Percentiles rank a stretch among this genome's conserved stretches.
Evolutionary conservation across 176 grass and related monocot species (phyloP).

Genomic region (Sorghum bicolor): DNA sequence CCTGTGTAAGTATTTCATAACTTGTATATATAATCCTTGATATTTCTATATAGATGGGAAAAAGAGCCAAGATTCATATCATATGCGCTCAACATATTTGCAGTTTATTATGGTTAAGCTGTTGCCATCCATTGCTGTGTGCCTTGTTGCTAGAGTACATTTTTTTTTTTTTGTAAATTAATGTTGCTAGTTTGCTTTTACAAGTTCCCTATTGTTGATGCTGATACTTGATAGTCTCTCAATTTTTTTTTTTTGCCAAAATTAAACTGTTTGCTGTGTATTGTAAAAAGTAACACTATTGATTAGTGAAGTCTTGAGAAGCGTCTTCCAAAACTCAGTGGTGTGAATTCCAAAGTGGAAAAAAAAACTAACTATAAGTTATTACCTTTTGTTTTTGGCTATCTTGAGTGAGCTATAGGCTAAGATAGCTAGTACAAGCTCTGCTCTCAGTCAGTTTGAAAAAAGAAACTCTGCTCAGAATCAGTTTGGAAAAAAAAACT

Average conservation of each 20-base stretch:
- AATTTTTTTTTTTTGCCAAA: neutral
- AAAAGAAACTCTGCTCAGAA: too few species aligned
- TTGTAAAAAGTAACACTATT: neutral
- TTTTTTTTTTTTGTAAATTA: neutral
- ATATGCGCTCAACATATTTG: neutral
- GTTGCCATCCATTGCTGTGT: neutral
- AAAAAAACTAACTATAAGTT: neutral
- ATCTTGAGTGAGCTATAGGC: neutral
- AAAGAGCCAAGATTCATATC: neutral
- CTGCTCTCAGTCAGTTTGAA: too few species aligned
- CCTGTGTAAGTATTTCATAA: conserved; percentile 64
- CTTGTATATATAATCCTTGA: neutral
- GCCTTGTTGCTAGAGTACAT: neutral
- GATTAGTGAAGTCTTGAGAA: neutral
- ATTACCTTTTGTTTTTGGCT: neutral
- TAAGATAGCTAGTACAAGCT: neutral
- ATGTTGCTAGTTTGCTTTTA: neutral
- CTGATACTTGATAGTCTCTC: neutral
- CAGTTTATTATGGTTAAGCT: neutral
- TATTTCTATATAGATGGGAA: neutral
- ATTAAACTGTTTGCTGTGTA: neutral
- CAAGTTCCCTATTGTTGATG: neutral
- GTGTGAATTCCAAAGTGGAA: neutral
- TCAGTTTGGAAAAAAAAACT: neutral
- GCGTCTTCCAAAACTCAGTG: neutral